Percentiles rank a stretch among this genome's conserved stretches.
phyloP scores from a whole-genome alignment of 163 green algal species.

The Prototheca stagnorum region DNA sequence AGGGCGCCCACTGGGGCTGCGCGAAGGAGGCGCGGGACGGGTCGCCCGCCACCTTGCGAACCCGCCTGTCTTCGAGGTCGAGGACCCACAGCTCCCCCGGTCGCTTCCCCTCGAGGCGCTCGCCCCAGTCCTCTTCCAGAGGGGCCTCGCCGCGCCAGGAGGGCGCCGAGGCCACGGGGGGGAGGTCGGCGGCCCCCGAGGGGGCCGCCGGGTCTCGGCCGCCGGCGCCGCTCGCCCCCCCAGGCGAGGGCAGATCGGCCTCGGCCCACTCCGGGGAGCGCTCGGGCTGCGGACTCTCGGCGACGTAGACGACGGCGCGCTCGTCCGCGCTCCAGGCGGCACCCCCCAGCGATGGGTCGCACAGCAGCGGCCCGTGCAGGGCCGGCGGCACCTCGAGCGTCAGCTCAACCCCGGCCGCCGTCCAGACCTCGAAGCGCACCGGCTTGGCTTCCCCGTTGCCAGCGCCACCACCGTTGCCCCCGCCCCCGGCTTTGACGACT shows the following conservation, averaged over 20 bases:
- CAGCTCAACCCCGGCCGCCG: slow-evolving; percentile 14
- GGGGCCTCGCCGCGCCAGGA: slow-evolving; percentile 57
- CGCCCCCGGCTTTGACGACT: too few species aligned
- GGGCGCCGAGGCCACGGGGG: too few species aligned
- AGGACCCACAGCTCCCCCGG: slow-evolving; percentile 53
- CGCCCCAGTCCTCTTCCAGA: slow-evolving; percentile 77
- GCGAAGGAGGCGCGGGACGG: slow-evolving; percentile 49
- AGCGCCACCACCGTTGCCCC: too few species aligned
- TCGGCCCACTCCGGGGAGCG: too few species aligned
- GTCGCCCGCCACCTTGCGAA: too few species aligned
- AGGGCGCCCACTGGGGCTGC: slow-evolving; percentile 64
- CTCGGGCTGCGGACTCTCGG: slow-evolving; percentile 37
- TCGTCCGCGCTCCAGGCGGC: slow-evolving; percentile 58
- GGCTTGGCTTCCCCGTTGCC: too few species aligned
- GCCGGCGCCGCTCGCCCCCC: too few species aligned
- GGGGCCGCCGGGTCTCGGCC: too few species aligned
- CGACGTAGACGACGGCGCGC: slow-evolving; percentile 54
- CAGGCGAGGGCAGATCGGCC: too few species aligned
- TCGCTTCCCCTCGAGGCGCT: slow-evolving; percentile 62
- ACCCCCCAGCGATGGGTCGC: slow-evolving; percentile 62
- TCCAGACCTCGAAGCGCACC: slow-evolving; percentile 36
- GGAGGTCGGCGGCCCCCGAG: too few species aligned
- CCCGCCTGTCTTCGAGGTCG: too few species aligned
- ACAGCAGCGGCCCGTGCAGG: slow-evolving; percentile 57
- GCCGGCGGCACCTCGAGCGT: slow-evolving; percentile 46